These are phyloP conservation scores for Dioszegia aurantiaca DNA, from an alignment of 768 basidiomycete species.

Conservation along the genomic window DNA sequence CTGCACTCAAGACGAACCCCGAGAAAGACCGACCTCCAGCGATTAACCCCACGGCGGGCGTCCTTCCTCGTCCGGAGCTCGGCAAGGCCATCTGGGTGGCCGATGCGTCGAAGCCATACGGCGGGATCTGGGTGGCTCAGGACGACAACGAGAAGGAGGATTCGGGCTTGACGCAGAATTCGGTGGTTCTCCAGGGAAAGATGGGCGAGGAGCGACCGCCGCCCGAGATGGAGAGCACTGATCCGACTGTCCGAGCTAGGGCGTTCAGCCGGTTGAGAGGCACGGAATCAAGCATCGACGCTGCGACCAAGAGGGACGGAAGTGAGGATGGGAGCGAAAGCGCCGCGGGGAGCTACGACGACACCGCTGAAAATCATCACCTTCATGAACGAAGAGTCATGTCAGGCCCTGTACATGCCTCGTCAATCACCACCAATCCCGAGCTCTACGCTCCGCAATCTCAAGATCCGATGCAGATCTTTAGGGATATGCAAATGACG, in stretches of 20 bases:
- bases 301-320: background rate
- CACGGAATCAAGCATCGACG: background rate
- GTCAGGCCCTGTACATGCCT: background rate
- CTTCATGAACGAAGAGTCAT: too few relatives aligned
- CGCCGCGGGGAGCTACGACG: background rate
- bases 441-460: background rate
- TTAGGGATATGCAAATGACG: slow-evolving; percentile 15
- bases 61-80: slow-evolving; percentile 45
- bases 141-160: slow-evolving; percentile 32
- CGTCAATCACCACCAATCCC: background rate
- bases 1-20: slow-evolving; percentile 73
- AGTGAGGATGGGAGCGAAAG: background rate
- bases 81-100: slow-evolving; percentile 66
- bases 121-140: slow-evolving; percentile 74
- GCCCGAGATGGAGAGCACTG: slow-evolving; percentile 13
- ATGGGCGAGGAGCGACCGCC: background rate
- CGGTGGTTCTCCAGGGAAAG: slow-evolving; percentile 2
- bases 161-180: slow-evolving; percentile 5
- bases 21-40: slow-evolving; percentile 60
- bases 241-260: slow-evolving; percentile 6
- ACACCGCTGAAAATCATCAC: too few relatives aligned
- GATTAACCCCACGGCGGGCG: slow-evolving; percentile 76
- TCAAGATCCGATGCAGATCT: slow-evolving; percentile 8
- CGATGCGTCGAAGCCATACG: slow-evolving; percentile 77
- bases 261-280: slow-evolving; percentile 6